Evolutionary conservation across 352 stramenopile genomes (phyloP), one percentile per base, ranked within the genome.

Genomic region (Globisporangium takayamanum): DNA sequence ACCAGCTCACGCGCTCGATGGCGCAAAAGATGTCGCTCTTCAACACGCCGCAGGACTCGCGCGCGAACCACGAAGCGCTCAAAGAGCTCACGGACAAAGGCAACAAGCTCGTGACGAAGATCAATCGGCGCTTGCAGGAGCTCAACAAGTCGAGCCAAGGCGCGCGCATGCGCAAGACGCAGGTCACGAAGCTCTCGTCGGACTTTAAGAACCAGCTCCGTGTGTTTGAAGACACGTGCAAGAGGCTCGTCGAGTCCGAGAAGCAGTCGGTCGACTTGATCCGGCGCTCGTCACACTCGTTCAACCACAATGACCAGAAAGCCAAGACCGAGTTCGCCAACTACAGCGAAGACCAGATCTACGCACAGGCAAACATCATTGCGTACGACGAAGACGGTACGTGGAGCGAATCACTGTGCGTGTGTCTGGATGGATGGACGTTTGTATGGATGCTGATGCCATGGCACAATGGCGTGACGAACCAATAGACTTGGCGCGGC

Each of bases 281-380:
- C 49, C 80, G 85, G 18, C 80, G 78, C 53, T 93, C 85, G 10
- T 94, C 85, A 20, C 66, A 76, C 50, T 88, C 76, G 25, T 92
- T 89, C 68, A 72, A 71, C 42, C 62, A 74, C 18, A 64, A 66
- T 30, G 71, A 83, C 60, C 44, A 45, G n/a, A 76, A 54, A 63
- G 65, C 25, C 53, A 62, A 67, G 36, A 15, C 69, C 18, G 77
- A 80, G 42, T 79, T 94, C 37, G 71, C 71, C 50, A 90, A 94
- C 64, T 94, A 93, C 69, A 91, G 74, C 56, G 85, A 94, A 59
- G 82, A 94, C 59, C 85, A 92, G 70, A 82, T 94, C 67, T 94
- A 94, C 69, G 81, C 83, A 2, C 85, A 94, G 65, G 85, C 83
- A 11, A 92, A 93, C 52, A 74, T 94, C 42, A 73, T 84, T 41